Conservation (phyloP, 495 filamentous ascomycete genomes). For the Annulohypoxylon moriforme region DNA sequence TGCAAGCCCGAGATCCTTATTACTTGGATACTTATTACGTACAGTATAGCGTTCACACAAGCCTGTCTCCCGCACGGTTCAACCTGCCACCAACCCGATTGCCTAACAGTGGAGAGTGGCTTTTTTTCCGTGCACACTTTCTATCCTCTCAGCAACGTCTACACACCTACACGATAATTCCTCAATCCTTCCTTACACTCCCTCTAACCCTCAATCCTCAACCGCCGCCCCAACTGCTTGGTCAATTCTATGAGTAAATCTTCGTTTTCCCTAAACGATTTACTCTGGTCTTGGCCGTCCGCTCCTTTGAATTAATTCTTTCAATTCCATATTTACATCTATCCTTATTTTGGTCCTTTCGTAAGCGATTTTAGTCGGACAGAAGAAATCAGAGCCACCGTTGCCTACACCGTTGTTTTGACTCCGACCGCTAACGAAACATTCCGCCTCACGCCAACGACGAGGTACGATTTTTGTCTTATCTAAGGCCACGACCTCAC, state of each 20-base stretch:
- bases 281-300: slow-evolving; percentile 66
- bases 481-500: neutral
- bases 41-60: slow-evolving; percentile 23
- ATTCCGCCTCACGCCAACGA: slow-evolving; percentile 21
- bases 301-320: slow-evolving; percentile 57
- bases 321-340: slow-evolving; percentile 48
- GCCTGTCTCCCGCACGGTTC: slow-evolving; percentile 33
- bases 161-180: slow-evolving; percentile 37
- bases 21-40: slow-evolving; percentile 44
- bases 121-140: slow-evolving; percentile 39
- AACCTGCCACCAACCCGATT: slow-evolving; percentile 33
- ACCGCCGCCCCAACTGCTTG: slow-evolving; percentile 51
- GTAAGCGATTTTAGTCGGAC: slow-evolving; percentile 12
- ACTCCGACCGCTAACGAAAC: slow-evolving; percentile 14
- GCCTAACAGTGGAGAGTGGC: slow-evolving; percentile 36
- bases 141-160: slow-evolving; percentile 38
- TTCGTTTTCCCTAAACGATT: slow-evolving; percentile 49
- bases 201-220: slow-evolving; percentile 43
- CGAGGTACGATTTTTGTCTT: slow-evolving; percentile 28
- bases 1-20: slow-evolving; percentile 45
- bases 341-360: slow-evolving; percentile 44
- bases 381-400: slow-evolving; percentile 25
- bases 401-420: slow-evolving; percentile 23
- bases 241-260: slow-evolving; percentile 61
- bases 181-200: slow-evolving; percentile 51